Percentiles rank a stretch among this genome's conserved stretches.
Evolutionary conservation across 2,329 filamentous ascomycete genomes (phyloP).

Genomic region (Parastagonospora nodorum): DNA sequence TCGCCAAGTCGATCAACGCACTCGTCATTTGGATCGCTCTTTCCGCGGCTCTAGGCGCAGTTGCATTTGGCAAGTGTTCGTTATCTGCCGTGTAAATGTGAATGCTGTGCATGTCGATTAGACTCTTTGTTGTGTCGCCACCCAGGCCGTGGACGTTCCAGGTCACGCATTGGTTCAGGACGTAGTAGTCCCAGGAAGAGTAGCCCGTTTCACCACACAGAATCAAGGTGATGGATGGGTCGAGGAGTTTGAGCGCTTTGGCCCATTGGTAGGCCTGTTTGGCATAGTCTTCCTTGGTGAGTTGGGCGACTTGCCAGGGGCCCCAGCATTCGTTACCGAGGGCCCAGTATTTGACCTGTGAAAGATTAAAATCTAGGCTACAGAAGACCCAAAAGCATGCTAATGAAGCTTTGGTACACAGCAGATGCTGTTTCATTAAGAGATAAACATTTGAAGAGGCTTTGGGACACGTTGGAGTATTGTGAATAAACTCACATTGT

Average conservation of each 20-base stretch:
- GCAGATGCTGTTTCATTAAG: no score
- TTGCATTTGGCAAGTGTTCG: conserved; percentile 45
- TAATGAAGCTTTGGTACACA: no score
- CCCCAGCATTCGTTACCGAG: conserved; percentile 77
- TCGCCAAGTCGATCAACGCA: conserved; percentile 72
- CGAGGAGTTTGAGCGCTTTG: conserved; percentile 72
- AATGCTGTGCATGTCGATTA: conserved; percentile 82
- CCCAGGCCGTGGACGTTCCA: conserved; percentile 57
- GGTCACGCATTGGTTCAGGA: conserved; percentile 70
- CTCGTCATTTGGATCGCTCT: conserved; percentile 73
- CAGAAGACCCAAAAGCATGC: no score
- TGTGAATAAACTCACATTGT: conserved; percentile 57
- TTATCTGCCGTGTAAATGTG: conserved; percentile 74
- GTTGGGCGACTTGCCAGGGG: conserved; percentile 69
- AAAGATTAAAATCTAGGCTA: neutral
- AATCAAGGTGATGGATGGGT: conserved; percentile 71
- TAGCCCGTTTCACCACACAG: conserved; percentile 75
- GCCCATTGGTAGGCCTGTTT: conserved; percentile 73
- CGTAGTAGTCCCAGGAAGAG: conserved; percentile 73
- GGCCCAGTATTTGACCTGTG: conserved; percentile 77
- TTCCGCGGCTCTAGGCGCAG: conserved; percentile 71
- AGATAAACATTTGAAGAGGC: neutral
- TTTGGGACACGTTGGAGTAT: neutral
- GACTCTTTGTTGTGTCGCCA: conserved; percentile 51
- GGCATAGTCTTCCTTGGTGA: conserved; percentile 72